A percentile compares a stretch with the other conserved stretches of the same genome.
These are phyloP conservation scores for Fusarium graminum DNA, from an alignment of 2,329 filamentous ascomycete species.

Conservation along the genomic window DNA sequence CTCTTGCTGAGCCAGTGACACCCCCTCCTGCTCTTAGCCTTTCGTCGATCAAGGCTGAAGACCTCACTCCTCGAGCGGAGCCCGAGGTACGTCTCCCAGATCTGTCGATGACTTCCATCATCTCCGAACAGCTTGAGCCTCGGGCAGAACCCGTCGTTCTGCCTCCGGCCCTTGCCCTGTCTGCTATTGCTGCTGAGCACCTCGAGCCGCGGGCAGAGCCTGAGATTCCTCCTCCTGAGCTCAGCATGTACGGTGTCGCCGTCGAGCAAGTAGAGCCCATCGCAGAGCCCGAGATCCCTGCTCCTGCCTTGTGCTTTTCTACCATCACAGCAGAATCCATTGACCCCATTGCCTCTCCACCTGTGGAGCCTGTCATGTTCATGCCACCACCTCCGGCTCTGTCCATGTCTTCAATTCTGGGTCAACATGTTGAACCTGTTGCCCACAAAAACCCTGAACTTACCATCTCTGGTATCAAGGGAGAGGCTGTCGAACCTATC, in stretches of 20 bases:
- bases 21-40: slow-evolving; percentile 48
- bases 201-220: slow-evolving; percentile 49
- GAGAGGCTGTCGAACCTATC: slow-evolving; percentile 47
- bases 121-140: slow-evolving; percentile 49
- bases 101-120: slow-evolving; percentile 48
- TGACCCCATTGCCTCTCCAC: slow-evolving; percentile 38
- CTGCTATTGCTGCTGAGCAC: slow-evolving; percentile 44
- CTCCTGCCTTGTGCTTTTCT: slow-evolving; percentile 46
- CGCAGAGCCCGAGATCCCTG: slow-evolving; percentile 33
- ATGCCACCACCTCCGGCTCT: slow-evolving; percentile 36
- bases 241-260: slow-evolving; percentile 38
- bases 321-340: slow-evolving; percentile 25
- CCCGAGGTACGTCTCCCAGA: slow-evolving; percentile 43
- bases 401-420: slow-evolving; percentile 34
- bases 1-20: slow-evolving; percentile 54
- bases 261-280: slow-evolving; percentile 47
- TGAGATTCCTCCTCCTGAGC: slow-evolving; percentile 25
- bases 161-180: slow-evolving; percentile 46
- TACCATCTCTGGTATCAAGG: slow-evolving; percentile 40
- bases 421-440: slow-evolving; percentile 49
- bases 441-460: slow-evolving; percentile 30
- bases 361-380: slow-evolving; percentile 45
- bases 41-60: slow-evolving; percentile 47
- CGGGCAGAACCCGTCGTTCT: slow-evolving; percentile 44
- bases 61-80: slow-evolving; percentile 49